Percentiles rank a stretch among this genome's conserved stretches.
Conservation (phyloP, 1,284 basidiomycete species). For the Hymenochaete sp. region DNA sequence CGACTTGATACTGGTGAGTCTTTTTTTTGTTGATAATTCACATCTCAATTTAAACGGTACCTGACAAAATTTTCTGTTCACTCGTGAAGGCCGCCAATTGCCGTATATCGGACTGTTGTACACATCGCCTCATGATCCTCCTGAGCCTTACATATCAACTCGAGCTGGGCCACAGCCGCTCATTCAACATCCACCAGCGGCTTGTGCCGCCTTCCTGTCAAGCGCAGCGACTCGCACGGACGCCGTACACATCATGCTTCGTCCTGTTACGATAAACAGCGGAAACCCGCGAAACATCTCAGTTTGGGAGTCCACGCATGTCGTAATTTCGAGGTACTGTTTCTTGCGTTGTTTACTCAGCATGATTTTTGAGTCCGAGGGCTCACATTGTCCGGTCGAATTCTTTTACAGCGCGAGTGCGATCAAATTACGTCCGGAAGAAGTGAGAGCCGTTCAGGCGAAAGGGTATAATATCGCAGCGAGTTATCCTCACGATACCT, state of each 20-base stretch:
- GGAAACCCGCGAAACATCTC: conserved; percentile 7
- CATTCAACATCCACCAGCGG: conserved; percentile 10
- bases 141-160: conserved; percentile 4
- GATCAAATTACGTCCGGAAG: conserved; percentile 8
- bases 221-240: too few species aligned
- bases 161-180: conserved; percentile 7
- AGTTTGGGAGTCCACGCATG: conserved; percentile 10
- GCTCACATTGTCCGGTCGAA: background rate
- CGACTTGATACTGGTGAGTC: conserved; percentile 13
- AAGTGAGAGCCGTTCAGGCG: conserved; percentile 14
- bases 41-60: background rate
- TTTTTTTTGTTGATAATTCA: background rate
- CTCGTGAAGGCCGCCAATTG: background rate
- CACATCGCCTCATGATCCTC: background rate
- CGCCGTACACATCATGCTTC: background rate
- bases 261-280: background rate
- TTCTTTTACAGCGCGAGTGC: conserved; percentile 2
- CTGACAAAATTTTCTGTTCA: background rate
- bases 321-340: conserved; percentile 8
- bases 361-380: background rate
- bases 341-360: background rate
- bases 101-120: background rate
- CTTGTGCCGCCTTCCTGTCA: conserved; percentile 8
- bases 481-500: background rate
- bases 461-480: background rate